Percentiles rank a stretch among this genome's conserved stretches.
Conservation (phyloP, 2,329 filamentous ascomycete species). For the Amesomyces nigricolor region DNA sequence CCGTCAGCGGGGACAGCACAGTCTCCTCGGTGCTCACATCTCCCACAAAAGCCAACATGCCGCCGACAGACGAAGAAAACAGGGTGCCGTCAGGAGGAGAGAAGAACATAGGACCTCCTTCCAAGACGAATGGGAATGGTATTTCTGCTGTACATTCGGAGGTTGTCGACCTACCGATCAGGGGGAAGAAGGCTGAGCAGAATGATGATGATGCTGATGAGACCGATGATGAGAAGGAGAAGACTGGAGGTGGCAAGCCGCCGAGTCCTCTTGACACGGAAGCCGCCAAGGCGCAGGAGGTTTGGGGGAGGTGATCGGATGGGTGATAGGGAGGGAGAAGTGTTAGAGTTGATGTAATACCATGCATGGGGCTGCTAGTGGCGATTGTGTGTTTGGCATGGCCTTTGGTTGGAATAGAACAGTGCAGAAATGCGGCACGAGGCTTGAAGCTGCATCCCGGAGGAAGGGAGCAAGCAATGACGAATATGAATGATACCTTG, state of each 20-base stretch:
- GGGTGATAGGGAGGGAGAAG: too few species aligned
- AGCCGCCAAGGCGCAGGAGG: conserved; percentile 12
- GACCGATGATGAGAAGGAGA: neutral
- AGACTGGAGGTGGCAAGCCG: neutral
- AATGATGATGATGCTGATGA: neutral
- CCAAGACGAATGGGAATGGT: neutral
- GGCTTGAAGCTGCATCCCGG: too few species aligned
- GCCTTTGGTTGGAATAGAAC: too few species aligned
- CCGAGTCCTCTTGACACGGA: conserved; percentile 3
- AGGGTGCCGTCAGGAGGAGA: too few species aligned
- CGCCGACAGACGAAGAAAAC: too few species aligned
- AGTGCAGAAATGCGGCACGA: too few species aligned
- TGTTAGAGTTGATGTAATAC: too few species aligned
- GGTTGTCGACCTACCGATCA: neutral
- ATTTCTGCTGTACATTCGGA: neutral
- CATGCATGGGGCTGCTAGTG: too few species aligned
- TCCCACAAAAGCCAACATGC: neutral
- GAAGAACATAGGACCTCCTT: neutral
- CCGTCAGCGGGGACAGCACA: conserved; percentile 24
- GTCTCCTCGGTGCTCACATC: conserved; percentile 7
- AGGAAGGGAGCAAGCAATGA: too few species aligned
- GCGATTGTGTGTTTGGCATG: too few species aligned
- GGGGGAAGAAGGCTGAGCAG: neutral
- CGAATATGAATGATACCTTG: too few species aligned
- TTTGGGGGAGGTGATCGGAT: conserved; percentile 6